phyloP scores from a whole-genome alignment of 352 stramenopile genomes.

The Globisporangium spinosum region DNA sequence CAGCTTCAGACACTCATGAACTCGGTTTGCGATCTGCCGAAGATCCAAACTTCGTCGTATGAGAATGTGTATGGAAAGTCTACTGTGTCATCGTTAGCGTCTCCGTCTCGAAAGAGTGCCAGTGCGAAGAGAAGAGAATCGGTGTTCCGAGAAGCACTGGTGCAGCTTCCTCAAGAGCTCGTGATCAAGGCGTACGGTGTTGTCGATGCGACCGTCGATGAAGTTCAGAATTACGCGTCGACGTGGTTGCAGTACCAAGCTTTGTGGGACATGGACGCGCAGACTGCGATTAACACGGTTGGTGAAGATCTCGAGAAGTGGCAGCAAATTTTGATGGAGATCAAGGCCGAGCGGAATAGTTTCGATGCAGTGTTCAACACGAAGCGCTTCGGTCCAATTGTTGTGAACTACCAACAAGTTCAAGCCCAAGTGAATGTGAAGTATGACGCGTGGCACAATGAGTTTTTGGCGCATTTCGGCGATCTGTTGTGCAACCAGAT shows the following conservation, averaged over 20 bases:
- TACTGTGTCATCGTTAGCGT: slow-evolving; percentile 52
- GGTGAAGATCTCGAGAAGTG: slow-evolving; percentile 95
- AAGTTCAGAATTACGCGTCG: slow-evolving; percentile 91
- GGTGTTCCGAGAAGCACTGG: slow-evolving; percentile 69
- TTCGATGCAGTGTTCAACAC: slow-evolving; percentile 91
- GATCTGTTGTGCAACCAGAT: slow-evolving; percentile 93
- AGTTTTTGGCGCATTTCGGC: slow-evolving; percentile 95
- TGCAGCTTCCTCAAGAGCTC: slow-evolving; percentile 52
- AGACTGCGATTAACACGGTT: slow-evolving; percentile 90
- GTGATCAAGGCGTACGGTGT: slow-evolving; percentile 75
- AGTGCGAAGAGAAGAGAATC: slow-evolving; percentile 55
- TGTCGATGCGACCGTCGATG: slow-evolving; percentile 69
- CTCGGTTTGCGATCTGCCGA: slow-evolving; percentile 91
- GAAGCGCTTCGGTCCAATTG: slow-evolving; percentile 88
- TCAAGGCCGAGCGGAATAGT: slow-evolving; percentile 92
- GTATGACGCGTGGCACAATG: slow-evolving; percentile 99
- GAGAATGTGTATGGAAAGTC: slow-evolving; percentile 84
- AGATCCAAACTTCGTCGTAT: slow-evolving; percentile 85
- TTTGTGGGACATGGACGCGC: slow-evolving; percentile 98
- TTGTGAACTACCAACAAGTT: slow-evolving; percentile 91
- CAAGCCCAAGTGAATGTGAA: slow-evolving; percentile 95
- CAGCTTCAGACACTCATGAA: slow-evolving; percentile 93
- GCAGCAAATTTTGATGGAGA: slow-evolving; percentile 96
- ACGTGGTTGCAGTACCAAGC: slow-evolving; percentile 98
- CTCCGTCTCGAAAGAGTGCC: slow-evolving; percentile 55